phyloP scores from a whole-genome alignment of 2,329 filamentous ascomycete genomes.

The Hypoxylon sp. region DNA sequence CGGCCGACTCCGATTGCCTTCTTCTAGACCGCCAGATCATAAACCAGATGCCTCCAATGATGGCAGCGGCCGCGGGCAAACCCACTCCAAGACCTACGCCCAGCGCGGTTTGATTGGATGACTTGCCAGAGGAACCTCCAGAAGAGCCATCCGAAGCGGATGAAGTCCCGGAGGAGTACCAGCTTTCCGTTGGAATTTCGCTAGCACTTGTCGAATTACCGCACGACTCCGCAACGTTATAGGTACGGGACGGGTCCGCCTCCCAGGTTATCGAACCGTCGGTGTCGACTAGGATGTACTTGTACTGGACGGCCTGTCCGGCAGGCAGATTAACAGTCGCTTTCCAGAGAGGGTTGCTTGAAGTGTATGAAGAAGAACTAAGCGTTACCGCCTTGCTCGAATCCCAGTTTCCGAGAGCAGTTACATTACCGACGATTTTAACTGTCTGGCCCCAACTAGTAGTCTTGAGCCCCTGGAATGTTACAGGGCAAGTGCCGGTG shows the following conservation, averaged over 20 bases:
- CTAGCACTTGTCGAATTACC: slow-evolving; percentile 22
- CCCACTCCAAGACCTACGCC: slow-evolving; percentile 34
- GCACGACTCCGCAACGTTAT: slow-evolving; percentile 56
- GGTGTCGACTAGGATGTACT: slow-evolving; percentile 74
- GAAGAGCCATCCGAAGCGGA: not conserved
- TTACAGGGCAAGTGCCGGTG: slow-evolving; percentile 63
- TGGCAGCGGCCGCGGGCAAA: slow-evolving; percentile 27
- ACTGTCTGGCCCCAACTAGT: slow-evolving; percentile 75
- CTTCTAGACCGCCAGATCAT: slow-evolving; percentile 26
- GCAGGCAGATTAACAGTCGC: slow-evolving; percentile 69
- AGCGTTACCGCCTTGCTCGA: slow-evolving; percentile 68
- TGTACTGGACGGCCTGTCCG: slow-evolving; percentile 74
- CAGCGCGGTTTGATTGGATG: slow-evolving; percentile 13
- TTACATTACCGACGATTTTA: slow-evolving; percentile 74
- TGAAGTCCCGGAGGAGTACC: not conserved
- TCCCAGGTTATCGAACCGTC: slow-evolving; percentile 75
- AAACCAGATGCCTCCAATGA: slow-evolving; percentile 30
- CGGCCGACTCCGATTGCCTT: not conserved
- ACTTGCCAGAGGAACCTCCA: not conserved
- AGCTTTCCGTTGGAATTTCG: slow-evolving; percentile 3
- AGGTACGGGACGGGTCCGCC: slow-evolving; percentile 67
- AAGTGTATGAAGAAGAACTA: slow-evolving; percentile 71
- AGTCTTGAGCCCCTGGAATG: slow-evolving; percentile 71
- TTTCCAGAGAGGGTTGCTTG: slow-evolving; percentile 73
- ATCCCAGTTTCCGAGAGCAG: slow-evolving; percentile 75